These are phyloP conservation scores for Cutaneotrichosporon cavernicola DNA, from an alignment of 1,284 basidiomycete species.

Conservation along the genomic window DNA sequence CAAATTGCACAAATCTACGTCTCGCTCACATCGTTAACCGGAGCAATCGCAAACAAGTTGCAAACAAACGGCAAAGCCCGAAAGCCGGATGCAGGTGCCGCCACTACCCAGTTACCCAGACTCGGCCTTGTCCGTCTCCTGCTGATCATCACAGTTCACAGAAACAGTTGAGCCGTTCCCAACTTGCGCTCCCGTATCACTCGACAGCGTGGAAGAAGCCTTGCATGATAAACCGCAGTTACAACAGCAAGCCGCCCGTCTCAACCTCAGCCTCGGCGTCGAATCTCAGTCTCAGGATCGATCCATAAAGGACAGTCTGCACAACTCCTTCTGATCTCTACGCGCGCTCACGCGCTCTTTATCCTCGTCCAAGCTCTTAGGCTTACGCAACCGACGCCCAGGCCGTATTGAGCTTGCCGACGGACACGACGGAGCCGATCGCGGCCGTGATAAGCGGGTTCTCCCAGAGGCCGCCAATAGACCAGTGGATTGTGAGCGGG, in stretches of 20 bases:
- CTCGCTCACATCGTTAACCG: neutral
- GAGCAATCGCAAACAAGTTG: neutral
- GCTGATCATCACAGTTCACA: too few relatives aligned
- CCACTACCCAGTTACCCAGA: neutral
- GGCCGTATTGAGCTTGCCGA: slow-evolving; percentile 22
- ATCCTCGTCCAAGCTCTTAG: neutral
- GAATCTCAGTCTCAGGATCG: neutral
- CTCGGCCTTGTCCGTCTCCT: too few relatives aligned
- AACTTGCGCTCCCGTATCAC: too few relatives aligned
- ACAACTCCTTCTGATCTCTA: slow-evolving; percentile 9
- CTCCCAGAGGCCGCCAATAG: slow-evolving; percentile 45
- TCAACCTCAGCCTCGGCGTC: neutral
- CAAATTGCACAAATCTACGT: too few relatives aligned
- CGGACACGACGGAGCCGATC: slow-evolving; percentile 31
- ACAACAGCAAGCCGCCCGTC: neutral
- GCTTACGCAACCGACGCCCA: slow-evolving; percentile 5
- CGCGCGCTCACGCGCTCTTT: neutral
- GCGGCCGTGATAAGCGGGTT: slow-evolving; percentile 39
- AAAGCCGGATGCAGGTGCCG: neutral
- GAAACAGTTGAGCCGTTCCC: too few relatives aligned
- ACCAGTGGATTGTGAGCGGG: slow-evolving; percentile 52
- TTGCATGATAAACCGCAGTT: slow-evolving; percentile 3
- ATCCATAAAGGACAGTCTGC: neutral
- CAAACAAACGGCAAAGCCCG: neutral
- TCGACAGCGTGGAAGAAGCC: neutral